Evolutionary conservation across 2,329 filamentous ascomycete genomes (phyloP).

Genomic region (Fusarium sp.): DNA sequence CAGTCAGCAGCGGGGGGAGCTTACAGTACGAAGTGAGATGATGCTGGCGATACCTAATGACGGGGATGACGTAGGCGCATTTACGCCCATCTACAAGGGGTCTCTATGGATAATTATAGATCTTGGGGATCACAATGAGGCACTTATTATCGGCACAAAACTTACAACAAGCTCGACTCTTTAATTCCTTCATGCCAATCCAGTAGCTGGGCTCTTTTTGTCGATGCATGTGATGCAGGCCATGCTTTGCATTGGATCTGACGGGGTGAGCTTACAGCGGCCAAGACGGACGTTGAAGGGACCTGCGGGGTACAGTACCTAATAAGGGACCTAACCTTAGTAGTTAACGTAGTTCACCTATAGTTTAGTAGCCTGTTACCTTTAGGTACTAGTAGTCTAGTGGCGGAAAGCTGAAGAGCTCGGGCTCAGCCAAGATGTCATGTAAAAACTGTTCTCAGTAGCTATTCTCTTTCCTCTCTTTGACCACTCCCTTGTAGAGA

Average conservation of each 20-base stretch:
- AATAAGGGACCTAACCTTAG: neutral
- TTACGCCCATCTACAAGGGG: constrained; percentile 16
- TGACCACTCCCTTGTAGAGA: neutral
- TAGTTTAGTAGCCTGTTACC: neutral
- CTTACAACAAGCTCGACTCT: neutral
- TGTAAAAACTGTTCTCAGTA: neutral
- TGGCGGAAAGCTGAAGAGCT: neutral
- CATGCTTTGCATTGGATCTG: neutral
- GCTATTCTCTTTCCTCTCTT: neutral
- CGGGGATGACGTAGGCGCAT: constrained; percentile 35
- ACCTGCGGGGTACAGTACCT: constrained; percentile 25
- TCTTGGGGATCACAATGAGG: neutral
- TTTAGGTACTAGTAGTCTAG: neutral
- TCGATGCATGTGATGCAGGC: constrained; percentile 19
- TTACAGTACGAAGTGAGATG: constrained; percentile 35
- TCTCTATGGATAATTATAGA: constrained; percentile 11
- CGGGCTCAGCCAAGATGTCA: neutral
- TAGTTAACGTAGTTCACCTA: neutral
- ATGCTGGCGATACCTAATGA: constrained; percentile 14
- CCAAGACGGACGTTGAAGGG: constrained; percentile 12
- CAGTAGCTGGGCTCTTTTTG: neutral
- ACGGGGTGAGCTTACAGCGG: neutral
- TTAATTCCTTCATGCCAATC: neutral
- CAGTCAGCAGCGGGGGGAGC: constrained; percentile 37
- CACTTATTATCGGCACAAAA: neutral